Evolutionary conservation across 495 filamentous ascomycete genomes (phyloP).

Genomic region (Cladorrhinum samala): DNA sequence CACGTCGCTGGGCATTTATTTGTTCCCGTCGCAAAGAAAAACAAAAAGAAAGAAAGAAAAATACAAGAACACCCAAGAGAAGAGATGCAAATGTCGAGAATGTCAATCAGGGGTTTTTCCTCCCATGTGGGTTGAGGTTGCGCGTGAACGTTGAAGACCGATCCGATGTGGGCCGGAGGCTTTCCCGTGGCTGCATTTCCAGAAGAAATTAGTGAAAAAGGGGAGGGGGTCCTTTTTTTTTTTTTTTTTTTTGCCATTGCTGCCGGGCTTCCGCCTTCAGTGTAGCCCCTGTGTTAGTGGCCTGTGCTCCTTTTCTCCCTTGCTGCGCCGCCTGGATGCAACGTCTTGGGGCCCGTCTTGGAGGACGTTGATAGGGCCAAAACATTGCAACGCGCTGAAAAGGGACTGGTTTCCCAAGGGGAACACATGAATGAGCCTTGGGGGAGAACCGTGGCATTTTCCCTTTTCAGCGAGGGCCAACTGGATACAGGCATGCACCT

Average conservation of each 20-base stretch:
- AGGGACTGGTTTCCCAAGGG: background rate
- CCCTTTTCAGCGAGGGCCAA: no score
- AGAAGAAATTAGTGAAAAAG: background rate
- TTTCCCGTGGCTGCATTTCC: no score
- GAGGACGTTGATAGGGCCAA: background rate
- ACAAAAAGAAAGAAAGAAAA: no score
- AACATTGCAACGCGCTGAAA: no score
- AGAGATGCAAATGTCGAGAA: background rate
- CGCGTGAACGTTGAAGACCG: background rate
- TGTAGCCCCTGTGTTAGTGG: background rate
- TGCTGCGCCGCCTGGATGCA: background rate
- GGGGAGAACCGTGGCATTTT: no score
- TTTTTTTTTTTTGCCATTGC: background rate
- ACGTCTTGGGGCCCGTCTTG: background rate
- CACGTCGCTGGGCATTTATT: conserved; percentile 3
- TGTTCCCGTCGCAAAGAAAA: no score
- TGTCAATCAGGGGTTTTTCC: background rate
- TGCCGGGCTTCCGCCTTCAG: background rate
- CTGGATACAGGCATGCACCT: no score
- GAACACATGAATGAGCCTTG: no score
- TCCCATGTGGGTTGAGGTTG: background rate
- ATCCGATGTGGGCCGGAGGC: background rate
- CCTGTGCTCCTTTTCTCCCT: background rate
- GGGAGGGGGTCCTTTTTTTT: no score
- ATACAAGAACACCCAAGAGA: no score